These are phyloP conservation scores for Phyllostachys edulis DNA, from an alignment of 176 grass and related monocot species.

Conservation along the genomic window DNA sequence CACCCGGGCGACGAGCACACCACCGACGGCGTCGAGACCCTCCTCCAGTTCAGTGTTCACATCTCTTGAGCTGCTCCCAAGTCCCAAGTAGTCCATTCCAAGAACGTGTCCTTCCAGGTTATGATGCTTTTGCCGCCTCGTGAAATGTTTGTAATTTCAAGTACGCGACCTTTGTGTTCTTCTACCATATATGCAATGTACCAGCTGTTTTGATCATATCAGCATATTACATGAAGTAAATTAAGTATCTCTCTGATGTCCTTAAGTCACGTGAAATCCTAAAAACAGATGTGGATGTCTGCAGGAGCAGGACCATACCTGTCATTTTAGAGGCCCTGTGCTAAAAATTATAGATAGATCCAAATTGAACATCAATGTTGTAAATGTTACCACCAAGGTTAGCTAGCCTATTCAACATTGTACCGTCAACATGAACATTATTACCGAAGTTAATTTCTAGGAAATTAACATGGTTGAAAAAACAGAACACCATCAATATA, in stretches of 20 bases:
- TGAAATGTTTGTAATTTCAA: neutral
- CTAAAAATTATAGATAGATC: too few species aligned
- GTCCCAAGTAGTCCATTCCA: neutral
- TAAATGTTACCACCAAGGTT: too few species aligned
- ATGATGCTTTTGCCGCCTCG: constrained; percentile 1
- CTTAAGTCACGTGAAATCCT: neutral
- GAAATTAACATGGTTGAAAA: too few species aligned
- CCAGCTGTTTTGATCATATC: neutral
- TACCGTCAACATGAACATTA: too few species aligned
- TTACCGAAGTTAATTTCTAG: too few species aligned
- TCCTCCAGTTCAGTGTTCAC: constrained; percentile 66
- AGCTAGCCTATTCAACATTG: too few species aligned
- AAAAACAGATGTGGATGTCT: neutral
- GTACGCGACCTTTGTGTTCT: neutral
- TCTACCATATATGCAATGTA: neutral
- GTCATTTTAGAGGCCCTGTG: too few species aligned
- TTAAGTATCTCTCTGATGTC: neutral
- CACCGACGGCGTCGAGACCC: constrained; percentile 59
- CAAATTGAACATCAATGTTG: too few species aligned
- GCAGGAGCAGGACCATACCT: too few species aligned
- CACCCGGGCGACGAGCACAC: constrained; percentile 49
- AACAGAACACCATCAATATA: too few species aligned
- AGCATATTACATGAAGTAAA: neutral
- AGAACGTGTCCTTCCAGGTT: neutral
- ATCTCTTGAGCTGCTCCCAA: constrained; percentile 43